Percentiles rank a stretch among this genome's conserved stretches.
Evolutionary conservation across 192 early-diverging fungal species (phyloP).

Genomic region (Phlyctochytrium bullatum): DNA sequence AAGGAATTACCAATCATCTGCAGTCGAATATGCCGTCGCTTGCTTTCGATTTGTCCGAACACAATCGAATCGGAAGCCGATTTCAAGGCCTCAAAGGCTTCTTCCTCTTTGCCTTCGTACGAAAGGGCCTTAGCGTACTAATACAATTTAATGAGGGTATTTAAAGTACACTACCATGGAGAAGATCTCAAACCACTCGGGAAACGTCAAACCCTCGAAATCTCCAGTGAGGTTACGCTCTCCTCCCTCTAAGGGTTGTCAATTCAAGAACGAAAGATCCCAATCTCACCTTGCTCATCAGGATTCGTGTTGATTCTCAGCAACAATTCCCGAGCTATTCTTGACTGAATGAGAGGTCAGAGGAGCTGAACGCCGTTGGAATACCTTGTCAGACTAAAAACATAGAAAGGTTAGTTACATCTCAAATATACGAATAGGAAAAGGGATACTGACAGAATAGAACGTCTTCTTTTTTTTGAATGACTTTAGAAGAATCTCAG

Average conservation of each 20-base stretch:
- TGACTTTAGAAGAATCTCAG: conserved; percentile 24
- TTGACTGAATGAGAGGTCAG: too few species aligned
- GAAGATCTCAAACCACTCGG: conserved; percentile 66
- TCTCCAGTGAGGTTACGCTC: conserved; percentile 8
- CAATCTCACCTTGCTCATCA: too few species aligned
- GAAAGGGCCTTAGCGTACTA: conserved; percentile 59
- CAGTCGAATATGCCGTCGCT: conserved; percentile 39
- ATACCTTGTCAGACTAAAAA: too few species aligned
- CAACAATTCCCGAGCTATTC: too few species aligned
- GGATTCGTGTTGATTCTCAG: too few species aligned
- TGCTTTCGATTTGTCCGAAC: conserved; percentile 52
- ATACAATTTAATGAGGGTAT: too few species aligned
- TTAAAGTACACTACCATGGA: too few species aligned
- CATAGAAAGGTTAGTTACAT: too few species aligned
- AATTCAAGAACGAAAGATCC: neutral
- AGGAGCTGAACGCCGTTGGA: too few species aligned
- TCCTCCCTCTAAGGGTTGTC: neutral
- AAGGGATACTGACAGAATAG: conserved; percentile 31
- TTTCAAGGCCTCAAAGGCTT: conserved; percentile 58
- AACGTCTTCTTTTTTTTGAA: conserved; percentile 41
- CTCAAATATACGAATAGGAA: conserved; percentile 1
- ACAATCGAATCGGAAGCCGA: conserved; percentile 56
- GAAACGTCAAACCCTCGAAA: conserved; percentile 44
- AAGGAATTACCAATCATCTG: conserved; percentile 59
- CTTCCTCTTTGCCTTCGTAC: conserved; percentile 46